These are phyloP conservation scores for Pleurotus tuoliensis DNA, from an alignment of 768 basidiomycete species.

Conservation along the genomic window DNA sequence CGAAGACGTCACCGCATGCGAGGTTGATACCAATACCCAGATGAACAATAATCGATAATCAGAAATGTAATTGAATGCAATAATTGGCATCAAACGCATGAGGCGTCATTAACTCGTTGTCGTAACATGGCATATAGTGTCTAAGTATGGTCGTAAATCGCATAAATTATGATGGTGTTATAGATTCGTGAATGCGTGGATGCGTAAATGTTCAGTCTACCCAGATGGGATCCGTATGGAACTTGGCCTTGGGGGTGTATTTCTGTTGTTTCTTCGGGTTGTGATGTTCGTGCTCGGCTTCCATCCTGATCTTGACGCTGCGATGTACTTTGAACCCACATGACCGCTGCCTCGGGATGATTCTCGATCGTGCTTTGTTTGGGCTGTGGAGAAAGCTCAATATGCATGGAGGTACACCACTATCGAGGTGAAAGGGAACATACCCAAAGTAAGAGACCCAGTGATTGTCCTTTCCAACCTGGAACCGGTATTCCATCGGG, in stretches of 20 bases:
- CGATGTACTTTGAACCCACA: slow-evolving; percentile 45
- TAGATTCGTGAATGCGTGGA: background rate
- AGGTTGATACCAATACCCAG: background rate
- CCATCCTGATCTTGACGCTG: slow-evolving; percentile 50
- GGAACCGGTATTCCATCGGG: slow-evolving; percentile 38
- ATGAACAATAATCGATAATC: background rate
- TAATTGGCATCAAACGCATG: background rate
- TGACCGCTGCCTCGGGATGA: slow-evolving; percentile 36
- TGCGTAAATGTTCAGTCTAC: slow-evolving; percentile 23
- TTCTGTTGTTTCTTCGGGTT: slow-evolving; percentile 14
- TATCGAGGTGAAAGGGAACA: slow-evolving; percentile 8
- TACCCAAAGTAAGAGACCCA: slow-evolving; percentile 34
- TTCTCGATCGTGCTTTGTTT: slow-evolving; percentile 32
- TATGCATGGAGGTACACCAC: no score
- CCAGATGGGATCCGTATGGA: slow-evolving; percentile 30
- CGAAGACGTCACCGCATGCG: background rate
- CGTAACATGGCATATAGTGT: background rate
- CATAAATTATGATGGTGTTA: background rate
- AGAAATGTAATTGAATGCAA: background rate
- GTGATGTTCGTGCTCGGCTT: slow-evolving; percentile 38
- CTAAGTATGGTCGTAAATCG: background rate
- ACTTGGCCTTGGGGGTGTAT: slow-evolving; percentile 25
- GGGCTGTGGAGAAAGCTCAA: no score
- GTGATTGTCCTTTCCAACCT: slow-evolving; percentile 26
- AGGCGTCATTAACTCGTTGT: no score